A percentile compares a stretch with the other conserved stretches of the same genome.
Conservation (phyloP, 2,329 filamentous ascomycete species). For the Claviceps capensis region DNA sequence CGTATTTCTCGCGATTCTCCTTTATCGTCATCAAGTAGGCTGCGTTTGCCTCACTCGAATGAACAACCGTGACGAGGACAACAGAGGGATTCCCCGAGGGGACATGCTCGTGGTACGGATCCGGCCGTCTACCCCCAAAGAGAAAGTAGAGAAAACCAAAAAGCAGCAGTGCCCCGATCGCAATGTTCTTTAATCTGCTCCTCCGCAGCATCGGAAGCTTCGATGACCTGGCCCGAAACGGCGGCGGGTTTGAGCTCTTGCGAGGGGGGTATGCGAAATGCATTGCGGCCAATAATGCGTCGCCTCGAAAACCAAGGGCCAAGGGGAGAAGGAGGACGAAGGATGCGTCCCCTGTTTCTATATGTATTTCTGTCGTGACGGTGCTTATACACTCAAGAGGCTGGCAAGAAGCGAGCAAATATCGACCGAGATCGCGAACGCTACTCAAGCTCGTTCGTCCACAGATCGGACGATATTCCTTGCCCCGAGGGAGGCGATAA, state of each 20-base stretch:
- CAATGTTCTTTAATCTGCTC: conserved; percentile 46
- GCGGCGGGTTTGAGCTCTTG: conserved; percentile 64
- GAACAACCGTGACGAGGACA: conserved; percentile 77
- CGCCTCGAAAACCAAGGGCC: neutral
- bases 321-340: neutral
- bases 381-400: neutral
- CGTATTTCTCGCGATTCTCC: conserved; percentile 76
- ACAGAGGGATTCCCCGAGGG: conserved; percentile 45
- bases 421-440: neutral
- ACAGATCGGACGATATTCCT: neutral
- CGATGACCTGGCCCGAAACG: conserved; percentile 51
- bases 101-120: conserved; percentile 21
- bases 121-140: conserved; percentile 20
- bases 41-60: conserved; percentile 49
- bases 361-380: neutral
- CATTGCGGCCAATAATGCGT: conserved; percentile 37
- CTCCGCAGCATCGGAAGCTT: conserved; percentile 41
- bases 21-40: conserved; percentile 60
- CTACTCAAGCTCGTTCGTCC: neutral
- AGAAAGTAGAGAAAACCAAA: conserved; percentile 49
- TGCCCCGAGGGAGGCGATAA: neutral
- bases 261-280: conserved; percentile 83
- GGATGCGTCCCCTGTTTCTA: neutral
- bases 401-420: neutral
- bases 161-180: conserved; percentile 38